Evolutionary conservation across 2,329 filamentous ascomycete species (phyloP), one percentile per base, ranked within the genome.

Genomic region (Lasiodiplodia theobromae): DNA sequence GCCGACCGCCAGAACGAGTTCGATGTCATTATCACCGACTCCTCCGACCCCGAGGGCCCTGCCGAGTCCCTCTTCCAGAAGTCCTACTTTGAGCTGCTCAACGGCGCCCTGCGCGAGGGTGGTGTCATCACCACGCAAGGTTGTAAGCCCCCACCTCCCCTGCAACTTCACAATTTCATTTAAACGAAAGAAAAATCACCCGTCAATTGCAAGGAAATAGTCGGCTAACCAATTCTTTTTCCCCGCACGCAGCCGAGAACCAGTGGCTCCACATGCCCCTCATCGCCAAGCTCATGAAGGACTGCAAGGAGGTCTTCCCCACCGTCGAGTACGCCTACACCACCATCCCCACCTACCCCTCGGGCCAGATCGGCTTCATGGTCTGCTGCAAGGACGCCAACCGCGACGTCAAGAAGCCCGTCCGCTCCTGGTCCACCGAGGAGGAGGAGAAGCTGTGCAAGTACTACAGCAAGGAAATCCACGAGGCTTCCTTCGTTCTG

Each of bases 71-170:
- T 99, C 73, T 99, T 99, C 91, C 89, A 98, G 88, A 97, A 97
- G 88, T 91, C 94, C 71, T 99, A 99, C 89, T 99, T 98, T 83
- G 87, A 97, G 87, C 90, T 99, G 74, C 88, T 99, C 71, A 87
- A 91, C 82, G 92, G 91, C 78, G 96, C 96, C 76, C 90, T 98
- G 76, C 90, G 92, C 74, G 93, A 97, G 78, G 95, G 94, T 84
- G 96, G 96, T 86, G 94, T 99, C 80, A 98, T 99, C 85, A 95
- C 94, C 84, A 99, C 96, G 81, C 96, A 99, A 97, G 96, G 96
- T 99, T 97, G 93, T 97, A 94, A 88, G 93, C 89, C 91, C 90
- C 88, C 87, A 58, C 65, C 65, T 44, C 14, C 53, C 73, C 71
- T 2, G 69, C 73, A 70, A 62, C 69, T 66, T 28, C 57, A 40